Evolutionary conservation across 1,284 basidiomycete genomes (phyloP).

Genomic region (Boletus sp.): DNA sequence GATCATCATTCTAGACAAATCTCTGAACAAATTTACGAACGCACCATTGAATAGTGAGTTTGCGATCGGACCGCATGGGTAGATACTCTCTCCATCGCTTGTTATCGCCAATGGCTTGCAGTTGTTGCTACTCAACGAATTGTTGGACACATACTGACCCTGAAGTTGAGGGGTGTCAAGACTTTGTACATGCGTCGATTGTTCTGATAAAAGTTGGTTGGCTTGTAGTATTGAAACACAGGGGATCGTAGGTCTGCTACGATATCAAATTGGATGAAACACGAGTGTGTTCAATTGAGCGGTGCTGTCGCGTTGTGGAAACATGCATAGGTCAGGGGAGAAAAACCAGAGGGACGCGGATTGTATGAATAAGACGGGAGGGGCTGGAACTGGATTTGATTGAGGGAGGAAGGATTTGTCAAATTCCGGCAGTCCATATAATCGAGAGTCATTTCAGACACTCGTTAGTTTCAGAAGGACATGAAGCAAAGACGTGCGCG

Average conservation of each 20-base stretch:
- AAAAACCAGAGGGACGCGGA: conserved; percentile 57
- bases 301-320: conserved; percentile 52
- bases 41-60: conserved; percentile 98
- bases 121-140: conserved; percentile 69
- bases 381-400: conserved; percentile 45
- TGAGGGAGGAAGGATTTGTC: conserved; percentile 47
- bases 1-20: neutral
- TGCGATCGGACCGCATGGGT: conserved; percentile 97
- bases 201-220: conserved; percentile 98
- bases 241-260: conserved; percentile 77
- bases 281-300: conserved; percentile 57
- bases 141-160: conserved; percentile 64
- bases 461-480: conserved; percentile 44
- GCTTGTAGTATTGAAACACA: conserved; percentile 96
- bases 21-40: conserved; percentile 28
- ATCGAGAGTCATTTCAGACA: conserved; percentile 94
- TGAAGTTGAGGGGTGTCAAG: conserved; percentile 85
- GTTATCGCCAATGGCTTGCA: conserved; percentile 86
- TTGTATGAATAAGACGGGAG: conserved; percentile 82
- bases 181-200: conserved; percentile 98
- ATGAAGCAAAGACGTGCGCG: conserved; percentile 6
- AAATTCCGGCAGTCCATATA: conserved; percentile 91
- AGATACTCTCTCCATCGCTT: conserved; percentile 63
- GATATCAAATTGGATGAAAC: conserved; percentile 81
- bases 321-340: conserved; percentile 72